These are phyloP conservation scores for Ceratocystis alfenasii DNA, from an alignment of 2,329 filamentous ascomycete genomes.

Conservation along the genomic window DNA sequence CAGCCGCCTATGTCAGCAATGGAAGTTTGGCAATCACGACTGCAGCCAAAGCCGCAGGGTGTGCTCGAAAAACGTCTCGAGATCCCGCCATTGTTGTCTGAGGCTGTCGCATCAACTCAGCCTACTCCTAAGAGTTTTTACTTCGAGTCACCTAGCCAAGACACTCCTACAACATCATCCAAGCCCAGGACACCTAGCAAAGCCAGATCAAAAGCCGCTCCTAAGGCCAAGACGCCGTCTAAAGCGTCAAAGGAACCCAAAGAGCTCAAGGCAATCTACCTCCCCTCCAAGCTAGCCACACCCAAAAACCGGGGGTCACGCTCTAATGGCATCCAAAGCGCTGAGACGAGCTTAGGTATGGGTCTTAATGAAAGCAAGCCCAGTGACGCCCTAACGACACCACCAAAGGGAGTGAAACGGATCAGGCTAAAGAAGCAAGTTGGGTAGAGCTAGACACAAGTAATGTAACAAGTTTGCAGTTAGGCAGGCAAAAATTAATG, in stretches of 20 bases:
- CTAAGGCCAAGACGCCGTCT: neutral
- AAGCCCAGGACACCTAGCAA: neutral
- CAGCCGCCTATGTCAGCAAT: neutral
- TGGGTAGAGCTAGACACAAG: neutral
- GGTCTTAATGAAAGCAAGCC: neutral
- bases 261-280: neutral
- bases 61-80: neutral
- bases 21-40: neutral
- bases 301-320: neutral
- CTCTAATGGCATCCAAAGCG: neutral
- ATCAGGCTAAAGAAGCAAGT: neutral
- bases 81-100: neutral
- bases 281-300: neutral
- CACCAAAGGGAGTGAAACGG: neutral
- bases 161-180: neutral
- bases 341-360: neutral
- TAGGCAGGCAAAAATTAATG: neutral
- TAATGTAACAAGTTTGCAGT: neutral
- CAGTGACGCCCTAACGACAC: neutral
- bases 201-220: neutral
- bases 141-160: neutral
- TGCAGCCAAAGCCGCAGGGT: neutral
- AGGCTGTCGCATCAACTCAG: neutral
- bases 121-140: neutral
- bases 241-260: neutral